Base-by-base conservation (phyloP, 1,139 yeast species). In the Tardiomyces digboiensis region DNA sequence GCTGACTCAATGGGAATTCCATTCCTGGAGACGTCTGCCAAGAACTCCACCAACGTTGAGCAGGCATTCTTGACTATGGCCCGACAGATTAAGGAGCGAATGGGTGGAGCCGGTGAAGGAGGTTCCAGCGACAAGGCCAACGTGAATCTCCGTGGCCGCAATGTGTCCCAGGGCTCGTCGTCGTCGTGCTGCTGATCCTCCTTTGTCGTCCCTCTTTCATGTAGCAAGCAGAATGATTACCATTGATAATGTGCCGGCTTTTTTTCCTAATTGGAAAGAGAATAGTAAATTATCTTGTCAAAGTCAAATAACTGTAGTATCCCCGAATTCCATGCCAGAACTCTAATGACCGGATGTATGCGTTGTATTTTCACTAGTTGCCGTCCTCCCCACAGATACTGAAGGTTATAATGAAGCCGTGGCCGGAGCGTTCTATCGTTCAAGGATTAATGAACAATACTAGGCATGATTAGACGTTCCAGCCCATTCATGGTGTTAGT, bases 51-150 rank as follows among this genome's bases (percentile, higher is more conserved):
- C 49, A 91, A 91, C 62, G 98, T 91, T 56, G 98, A 93, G 67
- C 97, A 91, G 67, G 97, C 98, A 14, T 91, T 91, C 71, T 80
- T 87, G 73, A 87, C 97, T 53, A 91, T 91, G 99, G 96, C 98
- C 8, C 83, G 95, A 67, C 97, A 93, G 67, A 91, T 91, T 64
- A 93, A 93, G 74, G 95, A 95, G 52, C 88, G 89, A 62, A 86
- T 89, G 87, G 87, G 96, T 52, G 82, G 72, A 64, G 74, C 71
- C 52, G 70, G 70, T 48, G 75, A 74, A 52, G 72, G 75, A 42
- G 61, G 72, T 39, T 68, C 70, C 42, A 70, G 72, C 39, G 74
- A 72, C 61, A 84, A 82, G 68, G 76, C 86, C 46, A 76, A 80
- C 56, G 94, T 89, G 55, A 88, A 87, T 69, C 75, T 91, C 66